A percentile compares a stretch with the other conserved stretches of the same genome.
Conservation (phyloP, 2,329 filamentous ascomycete species). For the Aspergillus fumigatiaffinis region DNA sequence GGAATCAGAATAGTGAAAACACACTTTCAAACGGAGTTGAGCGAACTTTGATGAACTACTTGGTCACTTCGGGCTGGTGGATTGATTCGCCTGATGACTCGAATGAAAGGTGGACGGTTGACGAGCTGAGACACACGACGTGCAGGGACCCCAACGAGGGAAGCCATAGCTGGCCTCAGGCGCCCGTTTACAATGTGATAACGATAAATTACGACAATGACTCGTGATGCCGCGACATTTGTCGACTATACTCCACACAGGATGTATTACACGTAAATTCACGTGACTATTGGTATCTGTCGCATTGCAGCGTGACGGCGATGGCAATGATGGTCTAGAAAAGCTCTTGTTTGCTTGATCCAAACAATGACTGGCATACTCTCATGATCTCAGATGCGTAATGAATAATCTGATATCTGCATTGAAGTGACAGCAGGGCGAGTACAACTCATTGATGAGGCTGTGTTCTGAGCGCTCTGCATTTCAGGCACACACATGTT, state of each 20-base stretch:
- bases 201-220: not conserved
- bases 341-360: not conserved
- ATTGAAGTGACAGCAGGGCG: not conserved
- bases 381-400: not conserved
- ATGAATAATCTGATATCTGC: not conserved
- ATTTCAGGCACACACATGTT: not conserved
- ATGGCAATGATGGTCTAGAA: not conserved
- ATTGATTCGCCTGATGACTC: slow-evolving; percentile 2
- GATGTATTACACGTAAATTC: not conserved
- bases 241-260: not conserved
- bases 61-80: slow-evolving; percentile 3
- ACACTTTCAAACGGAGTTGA: slow-evolving; percentile 3
- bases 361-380: not conserved
- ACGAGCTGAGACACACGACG: slow-evolving; percentile 1
- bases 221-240: not conserved
- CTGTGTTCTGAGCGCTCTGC: not conserved
- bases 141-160: not conserved
- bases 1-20: slow-evolving; percentile 1
- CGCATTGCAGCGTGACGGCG: not conserved
- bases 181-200: not conserved
- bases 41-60: not conserved
- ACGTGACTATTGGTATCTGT: not conserved
- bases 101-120: slow-evolving; percentile 4
- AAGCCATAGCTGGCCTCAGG: not conserved
- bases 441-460: not conserved